A percentile compares a stretch with the other conserved stretches of the same genome.
These are phyloP conservation scores for Penicillium fimorum DNA, from an alignment of 495 filamentous ascomycete species.

Conservation along the genomic window DNA sequence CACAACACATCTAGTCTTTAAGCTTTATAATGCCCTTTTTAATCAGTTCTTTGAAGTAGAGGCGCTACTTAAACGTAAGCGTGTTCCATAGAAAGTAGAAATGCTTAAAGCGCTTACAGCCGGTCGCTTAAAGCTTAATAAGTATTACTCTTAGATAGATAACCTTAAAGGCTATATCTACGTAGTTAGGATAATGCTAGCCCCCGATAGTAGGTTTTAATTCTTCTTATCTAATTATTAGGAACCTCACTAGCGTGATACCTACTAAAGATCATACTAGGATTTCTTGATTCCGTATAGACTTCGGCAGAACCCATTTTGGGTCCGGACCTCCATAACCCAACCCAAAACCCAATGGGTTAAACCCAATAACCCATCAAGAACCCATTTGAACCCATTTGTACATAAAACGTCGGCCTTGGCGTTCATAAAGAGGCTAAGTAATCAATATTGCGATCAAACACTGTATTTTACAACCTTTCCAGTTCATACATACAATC, in stretches of 20 bases:
- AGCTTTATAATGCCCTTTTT: conserved; percentile 9
- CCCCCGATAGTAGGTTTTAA: conserved; percentile 3
- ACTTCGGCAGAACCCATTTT: too few species aligned
- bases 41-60: conserved; percentile 1
- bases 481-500: too few species aligned
- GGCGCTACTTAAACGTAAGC: neutral
- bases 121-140: conserved; percentile 7
- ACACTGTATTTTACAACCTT: too few species aligned
- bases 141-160: conserved; percentile 16
- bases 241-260: neutral
- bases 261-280: neutral
- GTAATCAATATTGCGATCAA: too few species aligned
- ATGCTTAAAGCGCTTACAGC: neutral
- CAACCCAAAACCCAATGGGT: too few species aligned
- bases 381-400: too few species aligned
- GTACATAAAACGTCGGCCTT: too few species aligned
- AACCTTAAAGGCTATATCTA: conserved; percentile 10
- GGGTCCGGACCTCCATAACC: too few species aligned
- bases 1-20: neutral
- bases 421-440: too few species aligned
- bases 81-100: neutral
- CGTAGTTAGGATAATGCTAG: conserved; percentile 12
- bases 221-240: conserved; percentile 13
- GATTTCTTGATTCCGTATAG: neutral
- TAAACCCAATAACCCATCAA: too few species aligned